These are phyloP conservation scores for Artemisia princeps DNA, from an alignment of 140 eudicot genomes.

Conservation along the genomic window DNA sequence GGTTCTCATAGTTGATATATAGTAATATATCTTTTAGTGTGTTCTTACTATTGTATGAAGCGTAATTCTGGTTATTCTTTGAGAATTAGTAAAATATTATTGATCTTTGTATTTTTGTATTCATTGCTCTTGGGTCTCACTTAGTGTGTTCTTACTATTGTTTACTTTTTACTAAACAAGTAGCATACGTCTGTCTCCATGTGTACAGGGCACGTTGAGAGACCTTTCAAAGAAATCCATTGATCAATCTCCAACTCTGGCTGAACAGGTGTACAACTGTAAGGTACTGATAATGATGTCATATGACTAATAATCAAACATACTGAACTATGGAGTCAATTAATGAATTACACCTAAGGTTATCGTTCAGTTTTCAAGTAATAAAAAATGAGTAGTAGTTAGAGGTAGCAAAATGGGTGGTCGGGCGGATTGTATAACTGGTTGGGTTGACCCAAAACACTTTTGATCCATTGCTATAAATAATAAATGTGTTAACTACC, in stretches of 20 bases:
- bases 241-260: conserved; percentile 13
- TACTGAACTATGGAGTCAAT: neutral
- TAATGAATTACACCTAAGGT: neutral
- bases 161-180: neutral
- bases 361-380: neutral
- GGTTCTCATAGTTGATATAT: too few species aligned
- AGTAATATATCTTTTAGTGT: too few species aligned
- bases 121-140: neutral
- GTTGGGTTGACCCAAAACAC: too few species aligned
- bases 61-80: neutral
- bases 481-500: too few species aligned
- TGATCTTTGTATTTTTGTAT: conserved; percentile 3
- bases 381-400: neutral
- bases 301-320: conserved; percentile 10
- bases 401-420: neutral
- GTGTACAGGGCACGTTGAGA: conserved; percentile 45
- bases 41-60: too few species aligned
- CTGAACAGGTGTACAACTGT: conserved; percentile 24
- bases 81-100: neutral
- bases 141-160: neutral
- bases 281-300: conserved; percentile 13
- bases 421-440: too few species aligned
- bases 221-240: conserved; percentile 37
- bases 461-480: too few species aligned
- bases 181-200: neutral